phyloP scores from a whole-genome alignment of 495 filamentous ascomycete genomes.

The Thozetella sp. region DNA sequence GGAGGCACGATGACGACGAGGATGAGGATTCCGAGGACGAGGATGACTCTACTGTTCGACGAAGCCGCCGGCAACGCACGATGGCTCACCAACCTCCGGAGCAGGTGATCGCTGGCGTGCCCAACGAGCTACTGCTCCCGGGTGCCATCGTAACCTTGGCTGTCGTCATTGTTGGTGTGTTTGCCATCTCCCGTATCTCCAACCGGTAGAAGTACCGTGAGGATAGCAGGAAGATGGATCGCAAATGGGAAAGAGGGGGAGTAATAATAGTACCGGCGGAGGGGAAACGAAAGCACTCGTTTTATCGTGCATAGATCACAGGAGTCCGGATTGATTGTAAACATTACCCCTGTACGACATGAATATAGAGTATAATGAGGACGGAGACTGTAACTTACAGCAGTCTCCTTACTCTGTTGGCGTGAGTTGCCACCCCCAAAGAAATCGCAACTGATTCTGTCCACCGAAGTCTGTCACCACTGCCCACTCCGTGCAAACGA shows the following conservation, averaged over 20 bases:
- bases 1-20: constrained; percentile 46
- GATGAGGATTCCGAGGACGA: constrained; percentile 64
- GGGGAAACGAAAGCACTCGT: not conserved
- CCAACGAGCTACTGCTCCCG: constrained; percentile 91
- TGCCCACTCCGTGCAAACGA: too few species aligned
- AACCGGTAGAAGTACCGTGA: constrained; percentile 52
- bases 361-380: constrained; percentile 1
- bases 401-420: too few species aligned
- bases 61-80: constrained; percentile 32
- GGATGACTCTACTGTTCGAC: constrained; percentile 47
- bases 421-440: too few species aligned
- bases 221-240: not conserved
- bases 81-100: constrained; percentile 56
- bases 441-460: too few species aligned
- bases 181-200: constrained; percentile 80
- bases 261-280: not conserved
- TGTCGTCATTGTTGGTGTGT: constrained; percentile 90
- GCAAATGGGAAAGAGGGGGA: not conserved
- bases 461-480: too few species aligned
- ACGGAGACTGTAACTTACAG: not conserved
- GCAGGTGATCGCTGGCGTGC: constrained; percentile 86
- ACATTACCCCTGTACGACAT: constrained; percentile 3
- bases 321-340: constrained; percentile 1
- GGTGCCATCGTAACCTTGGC: constrained; percentile 95
- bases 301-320: not conserved